phyloP scores from a whole-genome alignment of 805 yeast species.

The Schizosaccharomyces lindneri region DNA sequence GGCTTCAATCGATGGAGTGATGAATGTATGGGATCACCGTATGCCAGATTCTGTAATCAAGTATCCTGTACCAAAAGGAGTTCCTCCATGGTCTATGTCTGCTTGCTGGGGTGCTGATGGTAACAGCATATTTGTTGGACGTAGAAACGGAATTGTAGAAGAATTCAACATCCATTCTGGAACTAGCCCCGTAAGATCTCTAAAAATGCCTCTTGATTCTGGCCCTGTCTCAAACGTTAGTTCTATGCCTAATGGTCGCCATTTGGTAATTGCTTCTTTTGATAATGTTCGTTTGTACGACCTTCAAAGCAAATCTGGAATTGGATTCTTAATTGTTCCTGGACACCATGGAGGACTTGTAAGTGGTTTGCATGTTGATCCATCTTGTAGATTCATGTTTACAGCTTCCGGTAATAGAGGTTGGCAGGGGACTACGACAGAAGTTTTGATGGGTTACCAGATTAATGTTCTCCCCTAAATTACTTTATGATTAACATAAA shows the following conservation, averaged over 20 bases:
- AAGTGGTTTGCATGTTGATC: conserved; percentile 57
- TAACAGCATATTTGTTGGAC: conserved; percentile 51
- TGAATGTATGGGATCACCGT: conserved; percentile 66
- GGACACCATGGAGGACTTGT: conserved; percentile 90
- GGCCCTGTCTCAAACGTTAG: conserved; percentile 72
- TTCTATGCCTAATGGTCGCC: conserved; percentile 58
- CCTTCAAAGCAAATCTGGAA: conserved; percentile 18
- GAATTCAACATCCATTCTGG: conserved; percentile 16
- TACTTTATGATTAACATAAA: too few relatives aligned
- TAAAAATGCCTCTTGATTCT: conserved; percentile 62
- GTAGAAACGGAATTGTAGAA: conserved; percentile 36
- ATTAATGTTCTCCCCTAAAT: conserved; percentile 14
- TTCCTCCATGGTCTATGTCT: conserved; percentile 82
- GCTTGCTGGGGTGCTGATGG: conserved; percentile 79
- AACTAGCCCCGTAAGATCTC: conserved; percentile 27
- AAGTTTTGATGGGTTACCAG: conserved; percentile 59
- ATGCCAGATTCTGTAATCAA: conserved; percentile 19
- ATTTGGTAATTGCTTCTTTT: conserved; percentile 62
- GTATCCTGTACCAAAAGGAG: conserved; percentile 29
- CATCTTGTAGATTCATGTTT: conserved; percentile 65
- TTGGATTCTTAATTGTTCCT: conserved; percentile 71
- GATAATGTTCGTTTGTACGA: conserved; percentile 82
- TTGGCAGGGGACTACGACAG: conserved; percentile 69
- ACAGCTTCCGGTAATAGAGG: conserved; percentile 90
- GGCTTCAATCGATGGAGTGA: conserved; percentile 59